Conservation (phyloP, 768 basidiomycete genomes). For the Hericium erinaceus region DNA sequence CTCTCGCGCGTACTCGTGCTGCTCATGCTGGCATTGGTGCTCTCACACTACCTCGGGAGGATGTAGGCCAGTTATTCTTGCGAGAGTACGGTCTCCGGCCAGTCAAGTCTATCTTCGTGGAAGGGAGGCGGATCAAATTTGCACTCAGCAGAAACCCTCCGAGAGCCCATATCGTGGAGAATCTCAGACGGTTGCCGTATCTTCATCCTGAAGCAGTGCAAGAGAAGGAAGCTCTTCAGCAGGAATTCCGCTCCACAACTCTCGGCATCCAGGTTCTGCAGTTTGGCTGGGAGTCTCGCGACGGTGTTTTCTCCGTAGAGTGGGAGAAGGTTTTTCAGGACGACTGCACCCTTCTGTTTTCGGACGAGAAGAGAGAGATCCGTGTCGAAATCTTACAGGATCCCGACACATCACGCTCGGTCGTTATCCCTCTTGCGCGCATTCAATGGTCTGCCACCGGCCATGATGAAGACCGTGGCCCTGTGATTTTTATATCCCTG, state of each 20-base stretch:
- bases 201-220: slow-evolving; percentile 1
- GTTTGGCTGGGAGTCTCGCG: slow-evolving; percentile 58
- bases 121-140: slow-evolving; percentile 23
- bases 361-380: slow-evolving; percentile 38
- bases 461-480: slow-evolving; percentile 16
- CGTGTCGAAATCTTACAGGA: slow-evolving; percentile 25
- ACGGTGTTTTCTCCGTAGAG: slow-evolving; percentile 47
- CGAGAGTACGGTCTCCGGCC: slow-evolving; percentile 26
- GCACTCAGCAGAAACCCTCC: slow-evolving; percentile 9
- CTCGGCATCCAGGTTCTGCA: slow-evolving; percentile 35
- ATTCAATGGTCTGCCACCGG: slow-evolving; percentile 32
- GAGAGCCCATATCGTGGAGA: slow-evolving; percentile 17
- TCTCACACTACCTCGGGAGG: slow-evolving; percentile 36
- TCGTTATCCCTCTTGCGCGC: slow-evolving; percentile 37
- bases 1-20: slow-evolving; percentile 16
- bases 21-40: slow-evolving; percentile 34
- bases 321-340: slow-evolving; percentile 32
- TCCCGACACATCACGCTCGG: slow-evolving; percentile 20
- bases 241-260: slow-evolving; percentile 19
- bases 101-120: slow-evolving; percentile 19
- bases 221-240: slow-evolving; percentile 1
- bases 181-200: slow-evolving; percentile 9
- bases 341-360: slow-evolving; percentile 25
- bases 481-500: slow-evolving; percentile 34
- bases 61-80: slow-evolving; percentile 35